Base-by-base conservation (phyloP, 1,284 basidiomycete species). In the Gomphus bonarii region DNA sequence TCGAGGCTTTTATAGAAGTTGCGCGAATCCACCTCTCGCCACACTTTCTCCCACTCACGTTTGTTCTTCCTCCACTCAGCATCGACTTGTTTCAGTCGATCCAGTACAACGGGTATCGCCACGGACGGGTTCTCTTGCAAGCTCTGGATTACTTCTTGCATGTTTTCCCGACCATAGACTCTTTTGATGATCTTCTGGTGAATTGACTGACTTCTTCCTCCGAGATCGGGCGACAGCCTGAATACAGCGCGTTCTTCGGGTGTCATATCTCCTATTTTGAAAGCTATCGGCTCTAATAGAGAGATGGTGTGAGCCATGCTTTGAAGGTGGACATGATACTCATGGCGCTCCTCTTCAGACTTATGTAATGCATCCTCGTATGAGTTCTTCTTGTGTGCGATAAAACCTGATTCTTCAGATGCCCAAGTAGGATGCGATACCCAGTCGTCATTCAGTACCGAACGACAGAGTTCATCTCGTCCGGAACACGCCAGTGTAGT, bases 1-100 rank as follows among this genome's bases (percentile, higher is more conserved):
- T 99, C 97, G 58, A 98, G 81, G 46, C 88, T 88, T 75, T 97
- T 97, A 81, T 95, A 95, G 69, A 95, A 98, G 74, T 98, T 98
- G 72, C 93, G 91, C 58, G 86, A 87, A 66, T 98, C 95, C 47
- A 97, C 89, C 70, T 98, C 95, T 58, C 94, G 80, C 97, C 97
- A 99, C 22, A 95, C 94, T 61, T 90, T 84, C 73, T 90, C 93
- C 93, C 94, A 99, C 70, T 98, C 95, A 54, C 95, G 80, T 70
- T 97, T 91, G 25, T 89, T 85, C 36, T 90, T 79, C 69, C 92
- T 87, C 97, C 97, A 99, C 68, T 99, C 97, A 63, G 98, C 94
- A 69, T 97, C 91, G 72, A 97, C 97, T 67, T 87, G 85, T 75
- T 93, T 95, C 59, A 99, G 77, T 14, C 97, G 84, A 42, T 82